Evolutionary conservation across 306 rosid species (phyloP), one percentile per base, ranked within the genome.

Genomic region (Cajanus cajan): DNA sequence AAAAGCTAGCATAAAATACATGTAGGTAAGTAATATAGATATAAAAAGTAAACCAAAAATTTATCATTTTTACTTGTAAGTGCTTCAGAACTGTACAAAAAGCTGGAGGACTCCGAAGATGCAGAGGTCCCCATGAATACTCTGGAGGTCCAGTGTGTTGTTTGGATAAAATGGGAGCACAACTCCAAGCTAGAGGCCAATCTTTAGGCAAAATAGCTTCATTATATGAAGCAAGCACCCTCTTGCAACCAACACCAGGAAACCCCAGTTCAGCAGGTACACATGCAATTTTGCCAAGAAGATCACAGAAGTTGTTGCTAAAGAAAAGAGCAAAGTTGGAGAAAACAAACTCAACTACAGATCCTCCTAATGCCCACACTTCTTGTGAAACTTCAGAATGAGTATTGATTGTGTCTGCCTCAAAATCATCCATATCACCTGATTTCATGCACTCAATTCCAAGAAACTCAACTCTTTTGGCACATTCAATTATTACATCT

Each of bases 101-200:
- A 58, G 92, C 86, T 43, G 98, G 98, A 80, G 98, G 98, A 76
- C 95, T 94, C 74, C 88, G 87, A 50, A 92, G 88, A 85, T 90
- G 87, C 80, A 94, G 92, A 54, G 92, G 89, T 68, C 91, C 93
- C 98, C 98, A 94, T 37, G 98, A 80, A 83, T 92, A 94, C 82
- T 92, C 95, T 0, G 98, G 98, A 82, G 97, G 98, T 74, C 86
- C 82, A 79, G 78, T 59, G 47, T 84, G 84, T 83, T 87, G 94
- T 78, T 68, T 89, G 21, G 92, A 87, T 55, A 94, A 89, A 85
- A 94, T 94, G 74, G 98, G 97, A 86, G 92, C 87, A 86, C 89
- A 89, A 83, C 97, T 94, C 98, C 98, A 94, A 75, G 92, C 98
- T 73, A 94, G 84, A 66, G 95, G 94, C 98, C 98, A 92, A 81